These are phyloP conservation scores for Metahyphopichia silvanorum DNA, from an alignment of 805 yeast species.

Conservation along the genomic window DNA sequence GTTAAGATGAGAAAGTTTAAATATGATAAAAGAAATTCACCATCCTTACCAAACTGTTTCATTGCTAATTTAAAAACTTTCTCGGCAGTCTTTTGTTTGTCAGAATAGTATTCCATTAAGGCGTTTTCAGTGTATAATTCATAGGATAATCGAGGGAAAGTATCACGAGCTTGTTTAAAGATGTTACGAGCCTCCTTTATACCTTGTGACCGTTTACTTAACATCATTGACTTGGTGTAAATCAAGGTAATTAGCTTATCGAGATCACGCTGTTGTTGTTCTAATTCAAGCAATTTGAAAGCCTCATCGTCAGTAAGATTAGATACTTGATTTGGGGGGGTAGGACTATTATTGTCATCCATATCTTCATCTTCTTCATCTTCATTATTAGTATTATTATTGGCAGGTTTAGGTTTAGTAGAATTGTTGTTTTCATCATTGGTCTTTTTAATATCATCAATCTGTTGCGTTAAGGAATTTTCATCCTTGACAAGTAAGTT, in stretches of 20 bases:
- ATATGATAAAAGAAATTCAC: constrained; percentile 64
- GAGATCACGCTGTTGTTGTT: constrained; percentile 18
- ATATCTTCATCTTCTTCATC: constrained; percentile 6
- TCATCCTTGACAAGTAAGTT: constrained; percentile 41
- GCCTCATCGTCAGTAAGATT: constrained; percentile 19
- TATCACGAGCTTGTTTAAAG: constrained; percentile 67
- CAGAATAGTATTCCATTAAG: constrained; percentile 68
- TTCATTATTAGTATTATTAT: constrained; percentile 4
- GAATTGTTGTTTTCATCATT: constrained; percentile 8
- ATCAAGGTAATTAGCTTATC: constrained; percentile 54
- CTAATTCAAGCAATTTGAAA: constrained; percentile 14
- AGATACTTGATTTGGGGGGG: constrained; percentile 3
- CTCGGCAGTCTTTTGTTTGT: constrained; percentile 63
- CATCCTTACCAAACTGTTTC: constrained; percentile 51
- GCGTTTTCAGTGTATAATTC: constrained; percentile 84
- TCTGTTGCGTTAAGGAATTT: constrained; percentile 16
- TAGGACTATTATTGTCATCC: constrained; percentile 8
- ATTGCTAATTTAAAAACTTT: constrained; percentile 79
- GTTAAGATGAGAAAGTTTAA: constrained; percentile 65
- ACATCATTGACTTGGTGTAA: constrained; percentile 67
- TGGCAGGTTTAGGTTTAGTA: constrained; percentile 6
- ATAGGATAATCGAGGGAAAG: constrained; percentile 56
- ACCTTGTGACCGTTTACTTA: constrained; percentile 65
- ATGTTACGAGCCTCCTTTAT: constrained; percentile 69
- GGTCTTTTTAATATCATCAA: constrained; percentile 17